phyloP scores from a whole-genome alignment of 805 yeast genomes.

The Metschnikowia dekortorum region DNA sequence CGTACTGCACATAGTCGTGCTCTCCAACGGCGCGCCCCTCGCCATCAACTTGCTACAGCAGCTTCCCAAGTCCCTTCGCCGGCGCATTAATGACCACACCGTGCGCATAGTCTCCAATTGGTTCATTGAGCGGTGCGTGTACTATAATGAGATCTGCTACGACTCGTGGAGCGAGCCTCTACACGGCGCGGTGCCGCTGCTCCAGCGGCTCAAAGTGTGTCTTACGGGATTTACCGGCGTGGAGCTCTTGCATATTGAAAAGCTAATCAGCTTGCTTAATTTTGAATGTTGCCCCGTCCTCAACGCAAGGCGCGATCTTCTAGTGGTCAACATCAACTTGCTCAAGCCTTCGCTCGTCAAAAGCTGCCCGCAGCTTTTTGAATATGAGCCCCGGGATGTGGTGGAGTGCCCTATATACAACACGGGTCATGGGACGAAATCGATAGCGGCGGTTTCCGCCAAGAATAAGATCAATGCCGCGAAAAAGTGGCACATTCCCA shows the following conservation, averaged over 20 bases:
- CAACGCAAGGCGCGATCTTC: slow-evolving; percentile 47
- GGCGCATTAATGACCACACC: slow-evolving; percentile 17
- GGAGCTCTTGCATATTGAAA: slow-evolving; percentile 65
- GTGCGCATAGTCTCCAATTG: slow-evolving; percentile 62
- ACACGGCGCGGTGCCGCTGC: slow-evolving; percentile 26
- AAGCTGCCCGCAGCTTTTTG: slow-evolving; percentile 41
- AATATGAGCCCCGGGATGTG: slow-evolving; percentile 29
- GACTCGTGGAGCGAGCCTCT: slow-evolving; percentile 68
- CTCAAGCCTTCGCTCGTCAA: slow-evolving; percentile 35
- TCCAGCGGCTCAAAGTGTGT: slow-evolving; percentile 35
- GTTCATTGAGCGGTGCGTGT: slow-evolving; percentile 71
- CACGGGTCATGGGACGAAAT: slow-evolving; percentile 16
- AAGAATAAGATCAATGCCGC: slow-evolving; percentile 56
- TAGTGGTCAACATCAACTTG: slow-evolving; percentile 50
- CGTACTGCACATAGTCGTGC: slow-evolving; percentile 31
- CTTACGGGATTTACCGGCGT: slow-evolving; percentile 76
- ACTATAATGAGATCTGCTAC: slow-evolving; percentile 42
- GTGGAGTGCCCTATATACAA: slow-evolving; percentile 33
- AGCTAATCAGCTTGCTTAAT: slow-evolving; percentile 53
- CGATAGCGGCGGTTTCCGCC: slow-evolving; percentile 40
- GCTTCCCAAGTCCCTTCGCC: slow-evolving; percentile 22
- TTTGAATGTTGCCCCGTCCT: slow-evolving; percentile 48
- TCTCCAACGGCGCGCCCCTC: slow-evolving; percentile 27
- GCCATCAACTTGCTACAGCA: slow-evolving; percentile 23
- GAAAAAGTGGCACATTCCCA: slow-evolving; percentile 52